Percentiles rank a stretch among this genome's conserved stretches.
These are phyloP conservation scores for Fusarium tanahbumbuense DNA, from an alignment of 2,329 filamentous ascomycete species.

Conservation along the genomic window DNA sequence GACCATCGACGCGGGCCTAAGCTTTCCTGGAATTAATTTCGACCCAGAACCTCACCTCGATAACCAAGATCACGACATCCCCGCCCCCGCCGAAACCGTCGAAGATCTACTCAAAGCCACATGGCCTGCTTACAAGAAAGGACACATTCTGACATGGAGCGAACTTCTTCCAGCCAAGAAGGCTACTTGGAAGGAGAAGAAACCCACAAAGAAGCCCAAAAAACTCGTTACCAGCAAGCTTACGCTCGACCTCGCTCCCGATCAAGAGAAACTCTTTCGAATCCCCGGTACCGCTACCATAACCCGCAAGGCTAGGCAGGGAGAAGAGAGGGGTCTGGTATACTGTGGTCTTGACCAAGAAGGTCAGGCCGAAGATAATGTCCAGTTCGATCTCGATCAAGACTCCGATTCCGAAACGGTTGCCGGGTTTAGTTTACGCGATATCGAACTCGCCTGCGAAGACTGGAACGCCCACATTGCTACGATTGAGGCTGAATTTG, in stretches of 20 bases:
- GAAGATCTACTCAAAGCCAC: slow-evolving; percentile 81
- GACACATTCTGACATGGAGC: slow-evolving; percentile 81
- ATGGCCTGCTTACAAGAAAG: slow-evolving; percentile 83
- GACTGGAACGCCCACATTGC: slow-evolving; percentile 81
- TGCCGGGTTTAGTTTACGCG: slow-evolving; percentile 79
- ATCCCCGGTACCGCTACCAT: slow-evolving; percentile 71
- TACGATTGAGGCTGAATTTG: slow-evolving; percentile 56
- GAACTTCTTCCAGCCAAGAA: slow-evolving; percentile 85
- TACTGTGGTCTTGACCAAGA: slow-evolving; percentile 56
- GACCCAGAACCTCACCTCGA: slow-evolving; percentile 58
- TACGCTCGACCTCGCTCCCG: slow-evolving; percentile 84
- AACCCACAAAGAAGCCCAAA: slow-evolving; percentile 82
- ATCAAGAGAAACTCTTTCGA: slow-evolving; percentile 87
- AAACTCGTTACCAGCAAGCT: slow-evolving; percentile 87
- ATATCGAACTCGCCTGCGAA: slow-evolving; percentile 86
- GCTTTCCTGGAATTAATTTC: slow-evolving; percentile 60
- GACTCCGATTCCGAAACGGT: slow-evolving; percentile 72
- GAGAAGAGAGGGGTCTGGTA: slow-evolving; percentile 64
- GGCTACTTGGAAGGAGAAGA: slow-evolving; percentile 81
- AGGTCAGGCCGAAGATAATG: slow-evolving; percentile 50
- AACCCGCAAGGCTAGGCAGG: slow-evolving; percentile 66
- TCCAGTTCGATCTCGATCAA: slow-evolving; percentile 61
- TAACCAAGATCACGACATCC: slow-evolving; percentile 72
- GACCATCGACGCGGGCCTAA: slow-evolving; percentile 48
- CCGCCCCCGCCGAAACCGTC: slow-evolving; percentile 76